A percentile compares a stretch with the other conserved stretches of the same genome.
Conservation (phyloP, 2,329 filamentous ascomycete species). For the Paraphaeosphaeria minitans region DNA sequence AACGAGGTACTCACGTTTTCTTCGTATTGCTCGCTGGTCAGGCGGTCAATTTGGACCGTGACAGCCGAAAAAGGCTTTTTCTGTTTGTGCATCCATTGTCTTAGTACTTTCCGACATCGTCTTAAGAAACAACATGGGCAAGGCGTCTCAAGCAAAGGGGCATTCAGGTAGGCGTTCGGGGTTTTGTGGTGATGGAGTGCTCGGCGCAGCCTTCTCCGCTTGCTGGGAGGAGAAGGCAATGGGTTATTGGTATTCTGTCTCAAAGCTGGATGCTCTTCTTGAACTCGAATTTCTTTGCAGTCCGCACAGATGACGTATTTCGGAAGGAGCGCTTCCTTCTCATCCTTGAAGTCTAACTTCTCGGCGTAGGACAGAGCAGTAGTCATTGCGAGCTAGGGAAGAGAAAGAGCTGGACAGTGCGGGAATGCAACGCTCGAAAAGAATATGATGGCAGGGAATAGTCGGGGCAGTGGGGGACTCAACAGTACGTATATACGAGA, state of each 20-base stretch:
- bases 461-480: slow-evolving; percentile 5
- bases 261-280: background rate
- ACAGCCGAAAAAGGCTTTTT: slow-evolving; percentile 88
- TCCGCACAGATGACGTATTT: slow-evolving; percentile 16
- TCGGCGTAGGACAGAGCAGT: slow-evolving; percentile 12
- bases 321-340: slow-evolving; percentile 20
- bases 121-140: slow-evolving; percentile 35
- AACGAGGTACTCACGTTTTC: slow-evolving; percentile 62
- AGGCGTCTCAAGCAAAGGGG: slow-evolving; percentile 36
- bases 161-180: slow-evolving; percentile 25
- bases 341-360: slow-evolving; percentile 19
- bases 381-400: slow-evolving; percentile 18
- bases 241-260: background rate
- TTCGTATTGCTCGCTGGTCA: slow-evolving; percentile 87
- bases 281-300: slow-evolving; percentile 9
- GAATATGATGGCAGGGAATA: slow-evolving; percentile 12
- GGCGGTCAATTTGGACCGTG: slow-evolving; percentile 86
- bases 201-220: slow-evolving; percentile 14
- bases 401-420: background rate
- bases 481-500: slow-evolving; percentile 9
- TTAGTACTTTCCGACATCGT: slow-evolving; percentile 33
- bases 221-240: slow-evolving; percentile 3
- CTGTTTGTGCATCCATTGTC: slow-evolving; percentile 33
- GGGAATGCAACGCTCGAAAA: slow-evolving; percentile 1
- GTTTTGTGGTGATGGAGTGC: slow-evolving; percentile 34